Evolutionary conservation across 805 yeast genomes (phyloP).

Genomic region (Ogataea naganishii): DNA sequence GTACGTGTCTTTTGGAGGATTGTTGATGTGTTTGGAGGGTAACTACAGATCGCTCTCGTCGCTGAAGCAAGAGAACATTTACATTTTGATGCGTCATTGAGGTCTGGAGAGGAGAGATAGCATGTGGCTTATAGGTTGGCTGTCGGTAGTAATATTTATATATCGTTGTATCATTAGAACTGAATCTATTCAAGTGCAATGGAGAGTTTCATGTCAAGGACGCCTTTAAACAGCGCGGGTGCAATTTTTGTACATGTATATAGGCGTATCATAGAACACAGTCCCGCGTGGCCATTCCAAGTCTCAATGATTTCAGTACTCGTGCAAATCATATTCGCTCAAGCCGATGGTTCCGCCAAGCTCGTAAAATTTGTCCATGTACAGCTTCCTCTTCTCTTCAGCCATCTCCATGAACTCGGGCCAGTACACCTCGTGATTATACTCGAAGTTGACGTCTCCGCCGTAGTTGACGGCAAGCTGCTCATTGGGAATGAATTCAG

Average conservation of each 20-base stretch:
- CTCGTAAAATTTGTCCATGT: slow-evolving; percentile 57
- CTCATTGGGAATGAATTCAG: slow-evolving; percentile 66
- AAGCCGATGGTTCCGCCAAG: slow-evolving; percentile 73
- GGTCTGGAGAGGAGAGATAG: background rate
- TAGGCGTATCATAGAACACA: background rate
- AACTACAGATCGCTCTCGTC: slow-evolving; percentile 81
- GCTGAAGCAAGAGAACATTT: slow-evolving; percentile 90
- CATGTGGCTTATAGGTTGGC: background rate
- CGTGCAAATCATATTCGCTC: slow-evolving; percentile 73
- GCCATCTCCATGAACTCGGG: slow-evolving; percentile 55
- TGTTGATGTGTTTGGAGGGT: slow-evolving; percentile 90
- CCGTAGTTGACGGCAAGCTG: slow-evolving; percentile 82
- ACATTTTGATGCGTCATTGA: slow-evolving; percentile 70
- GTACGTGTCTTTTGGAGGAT: slow-evolving; percentile 92
- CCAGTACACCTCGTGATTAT: slow-evolving; percentile 81
- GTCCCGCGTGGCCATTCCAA: background rate
- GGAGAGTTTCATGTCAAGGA: too few species aligned
- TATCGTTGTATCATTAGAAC: background rate
- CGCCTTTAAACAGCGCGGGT: too few species aligned
- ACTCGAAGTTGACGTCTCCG: slow-evolving; percentile 78
- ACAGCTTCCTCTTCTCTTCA: slow-evolving; percentile 43
- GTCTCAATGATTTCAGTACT: background rate
- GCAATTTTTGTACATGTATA: background rate
- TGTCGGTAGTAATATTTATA: slow-evolving; percentile 4
- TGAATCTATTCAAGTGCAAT: slow-evolving; percentile 1